Percentiles rank a stretch among this genome's conserved stretches.
These are phyloP conservation scores for Phoenix dactylifera DNA, from an alignment of 176 grass and related monocot genomes.

Conservation along the genomic window DNA sequence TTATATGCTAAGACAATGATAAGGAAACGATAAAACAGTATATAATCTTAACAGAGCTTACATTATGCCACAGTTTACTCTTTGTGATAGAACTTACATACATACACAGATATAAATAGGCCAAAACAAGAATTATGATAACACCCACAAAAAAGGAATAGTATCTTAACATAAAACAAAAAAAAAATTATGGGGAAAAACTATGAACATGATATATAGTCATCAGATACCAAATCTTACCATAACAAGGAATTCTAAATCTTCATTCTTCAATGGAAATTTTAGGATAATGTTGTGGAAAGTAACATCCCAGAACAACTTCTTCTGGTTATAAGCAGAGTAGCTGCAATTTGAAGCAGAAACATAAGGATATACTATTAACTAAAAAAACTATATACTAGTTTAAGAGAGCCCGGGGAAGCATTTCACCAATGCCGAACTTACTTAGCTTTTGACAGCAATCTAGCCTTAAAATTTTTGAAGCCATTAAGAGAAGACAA, in stretches of 20 bases:
- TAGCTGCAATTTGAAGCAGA: conserved; percentile 39
- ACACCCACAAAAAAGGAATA: neutral
- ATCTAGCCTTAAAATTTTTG: conserved; percentile 53
- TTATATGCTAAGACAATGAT: no score
- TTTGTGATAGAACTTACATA: no score
- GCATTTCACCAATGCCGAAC: conserved; percentile 2
- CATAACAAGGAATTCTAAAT: conserved; percentile 31
- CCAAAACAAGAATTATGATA: neutral
- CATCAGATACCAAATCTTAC: conserved; percentile 24
- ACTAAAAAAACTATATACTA: conserved; percentile 10
- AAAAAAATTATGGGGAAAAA: conserved; percentile 9
- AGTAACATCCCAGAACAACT: conserved; percentile 65
- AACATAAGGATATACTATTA: conserved; percentile 27
- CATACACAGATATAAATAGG: conserved; percentile 6
- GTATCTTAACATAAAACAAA: neutral
- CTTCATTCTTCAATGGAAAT: conserved; percentile 53
- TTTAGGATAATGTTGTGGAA: conserved; percentile 47
- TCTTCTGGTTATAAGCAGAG: conserved; percentile 51
- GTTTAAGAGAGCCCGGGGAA: conserved; percentile 10
- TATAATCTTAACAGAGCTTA: no score
- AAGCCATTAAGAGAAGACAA: conserved; percentile 74
- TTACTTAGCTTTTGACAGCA: conserved; percentile 80
- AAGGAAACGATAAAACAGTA: no score
- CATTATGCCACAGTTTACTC: no score
- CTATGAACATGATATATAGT: no score